Base-by-base conservation (phyloP, 345 rosid species). In the Erysimum cheiranthoides region DNA sequence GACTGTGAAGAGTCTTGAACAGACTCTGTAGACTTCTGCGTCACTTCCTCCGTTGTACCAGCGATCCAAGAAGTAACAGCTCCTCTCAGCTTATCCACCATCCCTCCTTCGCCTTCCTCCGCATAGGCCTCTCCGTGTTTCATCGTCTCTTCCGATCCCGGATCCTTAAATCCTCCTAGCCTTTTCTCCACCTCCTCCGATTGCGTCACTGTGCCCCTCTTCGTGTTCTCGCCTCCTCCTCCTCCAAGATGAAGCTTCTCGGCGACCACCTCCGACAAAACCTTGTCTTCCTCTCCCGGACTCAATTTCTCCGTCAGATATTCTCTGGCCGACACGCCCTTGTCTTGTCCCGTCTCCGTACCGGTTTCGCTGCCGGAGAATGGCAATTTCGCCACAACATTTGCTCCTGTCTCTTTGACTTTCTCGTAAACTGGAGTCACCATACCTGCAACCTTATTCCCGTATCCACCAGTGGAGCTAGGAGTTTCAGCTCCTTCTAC, bases 231-330 rank as follows among this genome's bases (percentile, higher is more conserved):
- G 43, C 66, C 53, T 1, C 65, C 73, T 1, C 74, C 87, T 60
- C 56, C 74, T 73, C 59, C 70, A 5, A 49, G 77, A 9, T 76
- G 83, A 75, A 86, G 73, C 30, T 85, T 79, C 61, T 83, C 87
- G 0, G 85, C 36, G 25, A 91, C 89, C 47, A 87, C 78, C 52
- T 89, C 87, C 1, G 92, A 81, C 12, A 91, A 78, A 0, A 91
- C 93, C 78, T 52, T 86, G 43, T 91, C 94, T 76, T 82, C 98
- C 45, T 89, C 98, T 10, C 93, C 86, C 0, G 97, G 94, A 85
- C 57, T 88, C 49, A 93, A 21, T 68, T 89, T 93, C 77, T 89
- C 93, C 3, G 75, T 75, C 2, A 87, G 6, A 30, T 86, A 89
- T 12, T 78, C 83, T 78, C 52, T 89, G 57, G 85, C 71, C 0